A percentile compares a stretch with the other conserved stretches of the same genome.
These are phyloP conservation scores for Musa schizocarpa DNA, from an alignment of 176 grass and related monocot genomes.

Conservation along the genomic window DNA sequence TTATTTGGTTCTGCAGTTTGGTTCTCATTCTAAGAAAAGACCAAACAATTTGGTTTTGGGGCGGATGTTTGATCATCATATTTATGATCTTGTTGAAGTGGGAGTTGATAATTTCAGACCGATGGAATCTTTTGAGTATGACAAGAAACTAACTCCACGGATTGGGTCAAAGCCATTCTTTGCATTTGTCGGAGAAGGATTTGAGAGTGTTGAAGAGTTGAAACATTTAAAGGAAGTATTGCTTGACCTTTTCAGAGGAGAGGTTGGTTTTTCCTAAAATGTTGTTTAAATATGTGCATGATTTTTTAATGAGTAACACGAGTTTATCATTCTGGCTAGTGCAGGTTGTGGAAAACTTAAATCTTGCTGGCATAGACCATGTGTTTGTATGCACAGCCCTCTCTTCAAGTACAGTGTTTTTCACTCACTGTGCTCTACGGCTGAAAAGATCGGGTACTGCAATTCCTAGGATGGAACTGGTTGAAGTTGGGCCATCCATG, in stretches of 20 bases:
- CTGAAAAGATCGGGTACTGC: constrained; percentile 76
- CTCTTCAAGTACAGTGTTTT: constrained; percentile 57
- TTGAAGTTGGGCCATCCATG: constrained; percentile 93
- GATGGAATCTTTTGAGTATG: constrained; percentile 63
- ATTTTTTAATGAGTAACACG: background rate
- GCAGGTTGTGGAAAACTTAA: constrained; percentile 86
- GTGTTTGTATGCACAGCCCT: constrained; percentile 75
- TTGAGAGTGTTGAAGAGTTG: constrained; percentile 70
- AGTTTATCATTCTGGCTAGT: constrained; percentile 17
- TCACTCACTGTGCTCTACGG: constrained; percentile 74
- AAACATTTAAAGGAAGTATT: constrained; percentile 92
- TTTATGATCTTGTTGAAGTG: constrained; percentile 97
- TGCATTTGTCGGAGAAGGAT: constrained; percentile 76
- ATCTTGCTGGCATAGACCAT: constrained; percentile 64
- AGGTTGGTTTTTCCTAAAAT: constrained; percentile 35
- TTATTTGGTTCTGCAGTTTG: constrained; percentile 38
- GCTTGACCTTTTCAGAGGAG: constrained; percentile 83
- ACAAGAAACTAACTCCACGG: constrained; percentile 74
- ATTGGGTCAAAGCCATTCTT: constrained; percentile 93
- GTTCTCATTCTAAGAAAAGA: constrained; percentile 97
- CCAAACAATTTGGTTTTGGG: constrained; percentile 82
- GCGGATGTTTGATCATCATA: constrained; percentile 83
- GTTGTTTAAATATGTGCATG: background rate
- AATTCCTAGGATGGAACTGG: constrained; percentile 83
- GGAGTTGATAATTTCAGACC: constrained; percentile 82